phyloP scores from a whole-genome alignment of 306 rosid genomes.

The Acacia confusa region DNA sequence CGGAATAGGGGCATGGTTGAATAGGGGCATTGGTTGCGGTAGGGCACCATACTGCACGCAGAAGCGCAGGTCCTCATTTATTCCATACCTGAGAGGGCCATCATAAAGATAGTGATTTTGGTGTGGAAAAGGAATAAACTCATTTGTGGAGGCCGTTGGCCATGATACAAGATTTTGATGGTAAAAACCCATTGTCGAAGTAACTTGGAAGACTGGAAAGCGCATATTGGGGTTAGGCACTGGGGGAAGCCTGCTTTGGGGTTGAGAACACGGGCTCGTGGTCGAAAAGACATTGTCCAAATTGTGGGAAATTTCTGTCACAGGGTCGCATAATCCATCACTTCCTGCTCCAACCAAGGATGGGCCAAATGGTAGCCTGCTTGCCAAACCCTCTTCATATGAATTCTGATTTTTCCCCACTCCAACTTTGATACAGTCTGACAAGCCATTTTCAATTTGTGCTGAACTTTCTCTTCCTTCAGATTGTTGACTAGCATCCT shows the following conservation, averaged over 20 bases:
- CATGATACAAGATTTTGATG: slow-evolving; percentile 87
- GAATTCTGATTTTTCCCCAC: slow-evolving; percentile 40
- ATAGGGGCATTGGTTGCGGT: slow-evolving; percentile 70
- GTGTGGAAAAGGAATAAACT: slow-evolving; percentile 68
- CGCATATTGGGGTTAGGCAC: slow-evolving; percentile 63
- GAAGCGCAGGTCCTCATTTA: slow-evolving; percentile 69
- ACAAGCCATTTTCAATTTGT: slow-evolving; percentile 51
- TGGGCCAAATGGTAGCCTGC: slow-evolving; percentile 33
- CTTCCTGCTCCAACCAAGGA: slow-evolving; percentile 48
- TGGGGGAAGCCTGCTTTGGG: slow-evolving; percentile 56
- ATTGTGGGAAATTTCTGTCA: slow-evolving; percentile 39
- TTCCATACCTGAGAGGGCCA: slow-evolving; percentile 78
- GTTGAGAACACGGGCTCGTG: slow-evolving; percentile 58
- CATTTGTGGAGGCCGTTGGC: slow-evolving; percentile 72
- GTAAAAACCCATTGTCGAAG: slow-evolving; percentile 77
- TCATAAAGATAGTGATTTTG: slow-evolving; percentile 73
- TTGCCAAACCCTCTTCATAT: slow-evolving; percentile 43
- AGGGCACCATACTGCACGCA: slow-evolving; percentile 83
- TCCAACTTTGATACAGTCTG: slow-evolving; percentile 49
- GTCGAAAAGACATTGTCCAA: slow-evolving; percentile 57
- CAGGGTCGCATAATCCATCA: slow-evolving; percentile 39
- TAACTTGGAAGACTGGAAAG: slow-evolving; percentile 72
- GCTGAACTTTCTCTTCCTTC: slow-evolving; percentile 62
- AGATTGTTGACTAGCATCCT: slow-evolving; percentile 76
- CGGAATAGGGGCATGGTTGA: slow-evolving; percentile 60